A percentile compares a stretch with the other conserved stretches of the same genome.
These are phyloP conservation scores for Fragilaria crotonensis DNA, from an alignment of 108 stramenopile genomes.

Conservation along the genomic window DNA sequence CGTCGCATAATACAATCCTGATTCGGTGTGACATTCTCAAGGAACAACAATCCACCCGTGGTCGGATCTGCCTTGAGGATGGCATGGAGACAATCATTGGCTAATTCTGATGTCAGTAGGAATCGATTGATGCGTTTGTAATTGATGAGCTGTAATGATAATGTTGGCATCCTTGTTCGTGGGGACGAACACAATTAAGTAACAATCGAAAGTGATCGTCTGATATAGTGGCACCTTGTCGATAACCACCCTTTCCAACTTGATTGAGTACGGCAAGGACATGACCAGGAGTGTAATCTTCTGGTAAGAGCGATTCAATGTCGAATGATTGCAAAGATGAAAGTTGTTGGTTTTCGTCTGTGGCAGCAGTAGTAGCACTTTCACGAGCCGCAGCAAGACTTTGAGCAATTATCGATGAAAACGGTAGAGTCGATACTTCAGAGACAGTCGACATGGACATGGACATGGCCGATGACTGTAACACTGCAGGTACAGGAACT, in stretches of 20 bases:
- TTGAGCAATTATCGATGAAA: no score
- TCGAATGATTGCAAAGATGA: no score
- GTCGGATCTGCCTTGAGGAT: slow-evolving; percentile 10
- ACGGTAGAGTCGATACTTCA: no score
- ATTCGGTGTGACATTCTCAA: slow-evolving; percentile 22
- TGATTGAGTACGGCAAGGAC: slow-evolving; percentile 23
- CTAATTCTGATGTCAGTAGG: slow-evolving; percentile 7
- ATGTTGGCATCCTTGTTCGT: slow-evolving; percentile 26
- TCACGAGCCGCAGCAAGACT: no score
- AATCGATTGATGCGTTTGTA: slow-evolving; percentile 29
- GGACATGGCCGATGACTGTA: no score
- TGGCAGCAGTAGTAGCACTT: no score
- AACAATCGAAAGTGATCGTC: slow-evolving; percentile 26
- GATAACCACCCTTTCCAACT: slow-evolving; percentile 14
- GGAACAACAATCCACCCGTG: slow-evolving; percentile 31
- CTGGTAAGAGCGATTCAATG: no score
- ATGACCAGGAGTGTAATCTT: slow-evolving; percentile 28
- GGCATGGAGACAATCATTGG: slow-evolving; percentile 3
- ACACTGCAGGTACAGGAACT: no score
- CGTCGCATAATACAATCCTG: slow-evolving; percentile 15
- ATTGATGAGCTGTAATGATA: slow-evolving; percentile 25
- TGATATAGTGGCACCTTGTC: slow-evolving; percentile 1
- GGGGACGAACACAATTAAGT: slow-evolving; percentile 26
- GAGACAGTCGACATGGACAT: no score
- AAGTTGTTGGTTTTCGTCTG: no score